These are phyloP conservation scores for Trametes maxima DNA, from an alignment of 768 basidiomycete species.

Conservation along the genomic window DNA sequence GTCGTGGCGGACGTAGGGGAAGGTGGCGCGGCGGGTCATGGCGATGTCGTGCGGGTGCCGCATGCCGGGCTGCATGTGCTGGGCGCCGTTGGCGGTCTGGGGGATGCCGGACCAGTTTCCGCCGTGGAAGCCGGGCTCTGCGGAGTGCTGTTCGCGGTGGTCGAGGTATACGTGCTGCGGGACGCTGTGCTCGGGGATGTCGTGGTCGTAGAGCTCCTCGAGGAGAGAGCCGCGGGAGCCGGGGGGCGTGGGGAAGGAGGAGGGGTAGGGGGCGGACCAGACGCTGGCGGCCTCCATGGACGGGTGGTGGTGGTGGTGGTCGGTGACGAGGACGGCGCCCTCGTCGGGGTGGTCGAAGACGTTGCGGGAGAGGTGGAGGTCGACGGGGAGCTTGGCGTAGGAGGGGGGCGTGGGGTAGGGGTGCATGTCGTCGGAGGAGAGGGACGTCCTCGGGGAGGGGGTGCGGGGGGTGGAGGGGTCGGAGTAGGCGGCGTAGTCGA, in stretches of 20 bases:
- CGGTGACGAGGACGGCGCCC: constrained; percentile 42
- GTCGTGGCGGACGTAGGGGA: constrained; percentile 78
- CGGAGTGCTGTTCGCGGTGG: constrained; percentile 27
- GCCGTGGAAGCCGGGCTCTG: constrained; percentile 28
- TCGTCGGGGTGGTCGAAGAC: constrained; percentile 52
- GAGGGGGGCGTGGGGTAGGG: constrained; percentile 33
- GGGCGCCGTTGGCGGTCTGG: constrained; percentile 38
- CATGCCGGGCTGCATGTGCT: constrained; percentile 32
- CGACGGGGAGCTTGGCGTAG: constrained; percentile 44
- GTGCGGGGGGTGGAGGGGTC: constrained; percentile 74
- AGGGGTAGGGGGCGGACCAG: constrained; percentile 39
- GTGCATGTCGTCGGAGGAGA: constrained; percentile 40
- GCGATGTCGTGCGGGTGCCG: constrained; percentile 47
- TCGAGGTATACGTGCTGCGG: constrained; percentile 30
- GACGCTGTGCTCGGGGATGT: constrained; percentile 47
- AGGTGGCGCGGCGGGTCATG: constrained; percentile 65
- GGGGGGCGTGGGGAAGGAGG: constrained; percentile 37
- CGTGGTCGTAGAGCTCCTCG: constrained; percentile 70
- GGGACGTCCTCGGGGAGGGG: constrained; percentile 58
- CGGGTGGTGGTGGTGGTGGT: constrained; percentile 33
- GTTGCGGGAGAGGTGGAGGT: constrained; percentile 49
- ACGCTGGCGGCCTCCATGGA: constrained; percentile 30
- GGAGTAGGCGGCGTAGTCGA: constrained; percentile 64
- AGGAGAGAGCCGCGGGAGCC: constrained; percentile 58
- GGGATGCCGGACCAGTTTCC: constrained; percentile 33